These are phyloP conservation scores for Yamadazyma atmosphaerica DNA, from an alignment of 1,139 yeast species.

Conservation along the genomic window DNA sequence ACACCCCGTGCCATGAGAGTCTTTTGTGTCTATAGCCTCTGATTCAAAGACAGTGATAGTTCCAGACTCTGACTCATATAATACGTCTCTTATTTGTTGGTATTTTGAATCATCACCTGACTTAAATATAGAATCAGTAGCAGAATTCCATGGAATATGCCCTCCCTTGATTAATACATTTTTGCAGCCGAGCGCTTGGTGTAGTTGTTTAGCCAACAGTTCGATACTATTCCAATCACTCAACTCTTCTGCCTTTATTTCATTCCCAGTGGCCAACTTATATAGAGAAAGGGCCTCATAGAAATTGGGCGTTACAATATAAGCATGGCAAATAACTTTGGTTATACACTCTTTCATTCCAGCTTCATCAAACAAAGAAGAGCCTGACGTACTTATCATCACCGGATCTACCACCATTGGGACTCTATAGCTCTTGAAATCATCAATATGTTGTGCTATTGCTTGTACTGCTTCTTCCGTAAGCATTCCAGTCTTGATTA, in stretches of 20 bases:
- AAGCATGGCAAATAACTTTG: conserved; percentile 53
- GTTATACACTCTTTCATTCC: conserved; percentile 47
- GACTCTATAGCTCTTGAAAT: conserved; percentile 28
- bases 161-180: conserved; percentile 82
- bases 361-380: conserved; percentile 49
- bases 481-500: conserved; percentile 81
- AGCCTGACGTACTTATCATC: conserved; percentile 78
- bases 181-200: conserved; percentile 40
- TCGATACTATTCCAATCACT: conserved; percentile 7
- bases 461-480: conserved; percentile 57
- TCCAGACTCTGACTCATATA: conserved; percentile 49
- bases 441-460: conserved; percentile 36
- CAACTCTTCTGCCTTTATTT: conserved; percentile 4
- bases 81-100: conserved; percentile 53
- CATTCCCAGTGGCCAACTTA: conserved; percentile 17
- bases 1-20: conserved; percentile 92
- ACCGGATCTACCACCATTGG: conserved; percentile 77
- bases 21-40: conserved; percentile 44
- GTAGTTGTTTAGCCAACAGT: conserved; percentile 44
- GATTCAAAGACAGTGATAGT: conserved; percentile 50
- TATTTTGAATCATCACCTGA: conserved; percentile 17
- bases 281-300: conserved; percentile 57
- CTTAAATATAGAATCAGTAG: conserved; percentile 17
- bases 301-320: conserved; percentile 75
- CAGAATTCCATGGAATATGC: conserved; percentile 56